Base-by-base conservation (phyloP, 208 protist genomes). In the Acanthamoeba culbertsoni region DNA sequence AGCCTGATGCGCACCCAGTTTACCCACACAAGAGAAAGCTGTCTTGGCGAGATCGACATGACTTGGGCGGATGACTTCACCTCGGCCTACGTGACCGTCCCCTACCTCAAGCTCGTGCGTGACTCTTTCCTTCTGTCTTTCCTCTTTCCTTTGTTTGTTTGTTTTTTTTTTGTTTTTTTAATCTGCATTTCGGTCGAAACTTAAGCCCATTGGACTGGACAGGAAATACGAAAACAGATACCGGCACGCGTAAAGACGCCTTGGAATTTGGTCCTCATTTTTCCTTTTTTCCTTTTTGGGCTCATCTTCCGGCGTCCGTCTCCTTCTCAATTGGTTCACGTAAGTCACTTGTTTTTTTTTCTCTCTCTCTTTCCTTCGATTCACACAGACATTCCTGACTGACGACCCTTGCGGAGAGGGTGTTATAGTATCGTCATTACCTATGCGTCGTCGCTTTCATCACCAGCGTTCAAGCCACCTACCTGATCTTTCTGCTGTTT, bases 51-150 rank as follows among this genome's bases (percentile, higher is more conserved):
- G 45, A 57, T 86, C 48, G 75, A 86, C 1, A 86, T 86, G 42
- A 40, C n/a, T 16, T 86, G 75, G 75, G 31, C 45, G 20, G 75
- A 86, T 35, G 75, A 86, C 48, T 86, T 86, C 42, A 86, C 75
- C 42, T 86, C 75, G 43, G 75, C 75, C 75, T 86, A 57, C 48
- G 35, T 40, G 28, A 57, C 75, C 43, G 75, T 86, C 40, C 75
- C 75, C 48, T 35, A 59, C 75, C 48, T 86, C n/a, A 26, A 86
- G 45, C 48, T 86, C 16, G 75, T 43, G n/a, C 75, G 43, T 82
- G 1, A 8, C 1, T 40, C 48, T 35, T 28, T 86, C 33, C 48
- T 2, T 86, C 35, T 59, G 7, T 62, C 12, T 33, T 62, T 62
- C 31, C 20, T 62, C 31, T 3, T 63, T 12, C 7, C 7, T 63